Conservation (phyloP, 2,329 filamentous ascomycete genomes). For the Elsinoe ampelina region DNA sequence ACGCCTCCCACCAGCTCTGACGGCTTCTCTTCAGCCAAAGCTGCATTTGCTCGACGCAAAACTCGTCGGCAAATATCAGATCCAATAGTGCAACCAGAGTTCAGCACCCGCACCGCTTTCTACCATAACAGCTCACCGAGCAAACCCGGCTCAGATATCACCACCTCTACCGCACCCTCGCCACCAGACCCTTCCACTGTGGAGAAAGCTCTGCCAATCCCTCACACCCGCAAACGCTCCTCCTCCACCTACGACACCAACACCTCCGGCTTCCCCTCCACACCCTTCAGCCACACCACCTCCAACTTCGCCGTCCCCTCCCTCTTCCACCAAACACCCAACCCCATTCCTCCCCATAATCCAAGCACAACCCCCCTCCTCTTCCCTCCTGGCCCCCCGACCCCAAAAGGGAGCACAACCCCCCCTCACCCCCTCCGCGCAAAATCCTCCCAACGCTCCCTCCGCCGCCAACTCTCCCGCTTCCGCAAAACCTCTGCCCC, state of each 20-base stretch:
- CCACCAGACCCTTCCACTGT: not conserved
- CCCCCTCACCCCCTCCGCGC: conserved; percentile 25
- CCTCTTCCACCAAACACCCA: conserved; percentile 23
- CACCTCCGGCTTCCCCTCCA: conserved; percentile 18
- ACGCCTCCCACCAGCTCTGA: not conserved
- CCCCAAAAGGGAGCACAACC: conserved; percentile 27
- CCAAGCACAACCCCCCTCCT: conserved; percentile 21
- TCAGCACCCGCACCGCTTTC: conserved; percentile 27
- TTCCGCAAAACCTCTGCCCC: conserved; percentile 20
- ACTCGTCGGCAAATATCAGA: conserved; percentile 28
- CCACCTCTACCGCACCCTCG: not conserved
- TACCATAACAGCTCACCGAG: conserved; percentile 18
- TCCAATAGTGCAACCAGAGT: conserved; percentile 21
- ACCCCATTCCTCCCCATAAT: conserved; percentile 13
- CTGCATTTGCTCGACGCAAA: conserved; percentile 14
- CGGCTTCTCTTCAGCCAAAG: conserved; percentile 8
- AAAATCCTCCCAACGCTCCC: conserved; percentile 26
- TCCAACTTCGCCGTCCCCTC: conserved; percentile 9
- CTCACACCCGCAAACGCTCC: not conserved
- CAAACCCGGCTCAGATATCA: not conserved
- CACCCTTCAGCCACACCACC: conserved; percentile 17
- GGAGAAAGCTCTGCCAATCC: not conserved
- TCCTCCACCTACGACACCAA: conserved; percentile 11
- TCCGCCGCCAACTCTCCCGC: conserved; percentile 18
- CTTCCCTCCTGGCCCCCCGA: conserved; percentile 17